phyloP scores from a whole-genome alignment of 1,284 basidiomycete genomes.

The Ustilago hordei region DNA sequence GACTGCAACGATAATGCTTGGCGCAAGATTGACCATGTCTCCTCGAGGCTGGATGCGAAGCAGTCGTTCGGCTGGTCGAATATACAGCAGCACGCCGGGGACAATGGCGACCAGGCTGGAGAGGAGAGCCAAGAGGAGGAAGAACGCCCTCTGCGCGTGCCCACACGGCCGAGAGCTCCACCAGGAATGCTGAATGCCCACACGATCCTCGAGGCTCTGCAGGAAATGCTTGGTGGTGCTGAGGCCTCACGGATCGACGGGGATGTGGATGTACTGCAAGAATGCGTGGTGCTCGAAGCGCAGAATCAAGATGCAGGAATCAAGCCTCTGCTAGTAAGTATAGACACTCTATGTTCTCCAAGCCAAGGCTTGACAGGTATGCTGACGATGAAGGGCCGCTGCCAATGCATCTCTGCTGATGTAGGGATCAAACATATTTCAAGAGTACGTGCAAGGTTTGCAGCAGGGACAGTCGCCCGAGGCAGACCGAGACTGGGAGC shows the following conservation, averaged over 20 bases:
- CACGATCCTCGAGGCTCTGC: constrained; percentile 39
- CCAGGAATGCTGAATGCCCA: constrained; percentile 67
- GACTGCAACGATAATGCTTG: constrained; percentile 72
- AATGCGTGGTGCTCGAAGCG: constrained; percentile 29
- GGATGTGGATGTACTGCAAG: constrained; percentile 19
- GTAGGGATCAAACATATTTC: constrained; percentile 24
- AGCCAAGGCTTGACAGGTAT: too few species aligned
- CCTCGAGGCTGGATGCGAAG: constrained; percentile 16
- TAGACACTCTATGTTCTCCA: not conserved
- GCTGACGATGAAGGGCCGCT: not conserved
- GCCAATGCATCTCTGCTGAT: not conserved
- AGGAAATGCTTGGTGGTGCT: constrained; percentile 7
- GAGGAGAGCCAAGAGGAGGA: constrained; percentile 48
- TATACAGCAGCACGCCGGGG: not conserved
- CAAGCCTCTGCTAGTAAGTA: constrained; percentile 37
- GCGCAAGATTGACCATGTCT: constrained; percentile 18
- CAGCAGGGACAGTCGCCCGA: not conserved
- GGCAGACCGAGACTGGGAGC: constrained; percentile 7
- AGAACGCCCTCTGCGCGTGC: constrained; percentile 21
- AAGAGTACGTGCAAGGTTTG: constrained; percentile 12
- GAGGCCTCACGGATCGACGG: not conserved
- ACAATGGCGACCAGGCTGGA: constrained; percentile 13
- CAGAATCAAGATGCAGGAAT: constrained; percentile 29
- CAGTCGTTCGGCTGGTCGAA: constrained; percentile 25
- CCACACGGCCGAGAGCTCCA: constrained; percentile 55